Base-by-base conservation (phyloP, 2,329 filamentous ascomycete genomes). In the Pseudogymnoascus verrucosus region DNA sequence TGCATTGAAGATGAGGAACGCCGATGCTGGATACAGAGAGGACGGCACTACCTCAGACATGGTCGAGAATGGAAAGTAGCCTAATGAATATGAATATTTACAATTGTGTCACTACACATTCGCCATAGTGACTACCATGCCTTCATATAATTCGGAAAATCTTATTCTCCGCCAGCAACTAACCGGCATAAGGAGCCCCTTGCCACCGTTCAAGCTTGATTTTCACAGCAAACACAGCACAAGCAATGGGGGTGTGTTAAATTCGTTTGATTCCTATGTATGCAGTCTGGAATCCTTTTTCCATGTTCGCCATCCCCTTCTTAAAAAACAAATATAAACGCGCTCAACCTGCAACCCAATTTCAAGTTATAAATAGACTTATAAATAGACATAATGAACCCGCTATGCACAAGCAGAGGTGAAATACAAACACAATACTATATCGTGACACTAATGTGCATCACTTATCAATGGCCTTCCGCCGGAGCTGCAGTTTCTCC, bases 151-250 rank as follows among this genome's bases (percentile, higher is more conserved):
- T 19, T 57, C 51, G 51, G n/a, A 57, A 16, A 19, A 57, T 57
- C n/a, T 14, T 34, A 57, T 57, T 57, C 51, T 57, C 51, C 51
- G n/a, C 26, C 51, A 34, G 51, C 26, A 57, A 57, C 47, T 57
- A 57, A 34, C 26, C 14, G 10, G 26, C 47, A 57, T 4, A 51
- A 16, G 14, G 2, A 54, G n/a, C 7, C 51, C 8, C 11, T 57
- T 34, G 14, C 44, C 23, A 11, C 7, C 14, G n/a, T 34, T 34
- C n/a, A 57, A 34, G 28, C n/a, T 34, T 11, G 4, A 57, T 57
- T n/a, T 57, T 10, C 14, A 2, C 1, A 57, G 51, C 51, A 57
- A 57, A 21, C 51, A 57, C n/a, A 5, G 4, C 51, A 57, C 7
- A 34, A 11, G 51, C 51, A 34, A 16, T 14, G 47, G 26, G 26